phyloP scores from a whole-genome alignment of 345 rosid species.

The Schrenkiella parvula region DNA sequence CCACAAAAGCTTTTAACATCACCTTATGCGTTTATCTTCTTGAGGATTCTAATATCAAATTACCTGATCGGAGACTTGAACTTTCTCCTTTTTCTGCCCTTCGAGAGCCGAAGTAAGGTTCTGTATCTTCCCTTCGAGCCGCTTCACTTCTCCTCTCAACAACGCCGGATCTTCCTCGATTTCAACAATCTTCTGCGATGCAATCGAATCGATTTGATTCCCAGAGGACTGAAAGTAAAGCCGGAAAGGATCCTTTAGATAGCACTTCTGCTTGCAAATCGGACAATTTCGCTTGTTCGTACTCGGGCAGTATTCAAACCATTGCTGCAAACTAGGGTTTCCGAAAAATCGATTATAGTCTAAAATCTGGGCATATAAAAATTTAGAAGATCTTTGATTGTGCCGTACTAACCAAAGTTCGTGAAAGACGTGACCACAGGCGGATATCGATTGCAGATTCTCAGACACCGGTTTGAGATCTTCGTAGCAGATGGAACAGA shows the following conservation, averaged over 20 bases:
- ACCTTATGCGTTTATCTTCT: background rate
- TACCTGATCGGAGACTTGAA: constrained; percentile 56
- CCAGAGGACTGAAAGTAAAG: constrained; percentile 89
- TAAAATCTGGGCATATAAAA: background rate
- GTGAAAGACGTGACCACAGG: constrained; percentile 96
- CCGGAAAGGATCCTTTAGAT: constrained; percentile 42
- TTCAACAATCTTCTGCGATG: constrained; percentile 32
- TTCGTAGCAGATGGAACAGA: constrained; percentile 90
- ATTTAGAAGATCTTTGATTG: background rate
- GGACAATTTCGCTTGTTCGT: constrained; percentile 79
- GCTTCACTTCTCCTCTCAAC: constrained; percentile 54
- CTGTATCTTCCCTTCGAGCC: constrained; percentile 53
- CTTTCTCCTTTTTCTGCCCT: constrained; percentile 47
- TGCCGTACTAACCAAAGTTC: constrained; percentile 63
- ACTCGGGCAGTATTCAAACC: constrained; percentile 83
- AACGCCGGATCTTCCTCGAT: constrained; percentile 48
- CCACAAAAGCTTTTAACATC: background rate
- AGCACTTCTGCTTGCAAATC: constrained; percentile 76
- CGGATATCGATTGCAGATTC: constrained; percentile 77
- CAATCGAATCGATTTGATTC: constrained; percentile 37
- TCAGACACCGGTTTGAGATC: constrained; percentile 86
- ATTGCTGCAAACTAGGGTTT: constrained; percentile 76
- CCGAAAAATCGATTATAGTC: background rate
- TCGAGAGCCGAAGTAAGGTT: constrained; percentile 49
- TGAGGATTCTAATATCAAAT: background rate